Conservation (phyloP, 1,139 yeast genomes). For the Geotrichum australiense region DNA sequence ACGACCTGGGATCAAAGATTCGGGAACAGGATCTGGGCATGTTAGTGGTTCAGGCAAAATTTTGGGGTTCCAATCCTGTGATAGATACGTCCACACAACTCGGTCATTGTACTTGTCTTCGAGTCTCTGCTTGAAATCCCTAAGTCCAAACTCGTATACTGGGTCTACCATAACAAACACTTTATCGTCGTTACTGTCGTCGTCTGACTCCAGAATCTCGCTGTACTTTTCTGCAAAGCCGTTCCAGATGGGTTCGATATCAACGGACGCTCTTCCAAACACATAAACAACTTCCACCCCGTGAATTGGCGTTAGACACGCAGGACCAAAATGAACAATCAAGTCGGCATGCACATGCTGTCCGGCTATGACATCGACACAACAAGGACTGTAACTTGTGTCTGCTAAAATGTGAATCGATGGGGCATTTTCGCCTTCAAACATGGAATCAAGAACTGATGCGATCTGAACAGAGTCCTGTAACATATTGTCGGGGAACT, state of each 20-base stretch:
- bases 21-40: background rate
- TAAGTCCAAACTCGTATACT: slow-evolving; percentile 24
- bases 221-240: slow-evolving; percentile 24
- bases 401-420: slow-evolving; percentile 57
- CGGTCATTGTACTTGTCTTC: too few relatives aligned
- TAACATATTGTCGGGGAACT: slow-evolving; percentile 78
- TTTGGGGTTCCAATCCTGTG: too few relatives aligned
- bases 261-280: slow-evolving; percentile 44
- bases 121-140: too few relatives aligned
- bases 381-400: slow-evolving; percentile 90
- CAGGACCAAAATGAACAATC: slow-evolving; percentile 91
- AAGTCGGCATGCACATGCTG: slow-evolving; percentile 83
- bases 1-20: slow-evolving; percentile 7
- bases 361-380: slow-evolving; percentile 96
- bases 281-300: slow-evolving; percentile 69
- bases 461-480: slow-evolving; percentile 72
- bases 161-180: slow-evolving; percentile 32
- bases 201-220: slow-evolving; percentile 14
- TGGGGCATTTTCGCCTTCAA: slow-evolving; percentile 13
- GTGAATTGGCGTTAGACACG: slow-evolving; percentile 71
- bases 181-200: slow-evolving; percentile 15
- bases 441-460: slow-evolving; percentile 39
- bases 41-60: too few relatives aligned
- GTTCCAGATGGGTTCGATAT: slow-evolving; percentile 17
- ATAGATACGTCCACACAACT: too few relatives aligned